Base-by-base conservation (phyloP, 2,329 filamentous ascomycete genomes). In the Penicillium sp. region DNA sequence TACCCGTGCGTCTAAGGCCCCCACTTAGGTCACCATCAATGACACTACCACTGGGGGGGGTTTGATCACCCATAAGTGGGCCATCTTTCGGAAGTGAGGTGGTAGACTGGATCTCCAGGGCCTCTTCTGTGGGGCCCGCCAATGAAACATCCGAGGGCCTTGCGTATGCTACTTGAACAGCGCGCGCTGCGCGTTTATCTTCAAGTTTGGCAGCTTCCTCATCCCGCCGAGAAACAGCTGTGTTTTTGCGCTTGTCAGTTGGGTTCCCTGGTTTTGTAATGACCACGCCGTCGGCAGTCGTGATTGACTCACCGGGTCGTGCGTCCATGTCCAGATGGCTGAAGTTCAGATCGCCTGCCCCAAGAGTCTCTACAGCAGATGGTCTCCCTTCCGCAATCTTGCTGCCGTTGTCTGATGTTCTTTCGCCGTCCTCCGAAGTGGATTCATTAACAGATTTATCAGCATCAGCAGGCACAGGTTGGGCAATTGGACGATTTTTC, bases 331-430 rank as follows among this genome's bases (percentile, higher is more conserved):
- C 93, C 42, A 97, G 81, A 69, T 96, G 91, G 68, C 90, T 92
- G 56, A 97, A 82, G 72, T 91, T 96, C 48, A 99, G 80, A 69
- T 97, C 90, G 6, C 94, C 94, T 68, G 86, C 86, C 13, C 94
- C 94, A 49, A 99, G 81, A 0, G 94, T 97, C 69, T 93, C 91
- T 2, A 97, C 84, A 1, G 94, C 92, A 13, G 87, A 85, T 65
- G 91, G 87, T 67, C 86, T 89, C 60, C 83, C 82, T 50, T 76
- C 70, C 25, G 77, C 74, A n/a, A 70, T 55, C 12, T 77, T 75
- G 12, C 59, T 68, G 23, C 45, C 41, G 4, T 56, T 36, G 10
- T 59, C 61, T 1, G 50, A 41, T 8, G 53, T 57, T 35, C 68
- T 66, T 27, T 67, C 70, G 1, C 57, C 54, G 53, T 73, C 68